Conservation (phyloP, 2,329 filamentous ascomycete genomes). For the Plectosphaerella cucumerina region DNA sequence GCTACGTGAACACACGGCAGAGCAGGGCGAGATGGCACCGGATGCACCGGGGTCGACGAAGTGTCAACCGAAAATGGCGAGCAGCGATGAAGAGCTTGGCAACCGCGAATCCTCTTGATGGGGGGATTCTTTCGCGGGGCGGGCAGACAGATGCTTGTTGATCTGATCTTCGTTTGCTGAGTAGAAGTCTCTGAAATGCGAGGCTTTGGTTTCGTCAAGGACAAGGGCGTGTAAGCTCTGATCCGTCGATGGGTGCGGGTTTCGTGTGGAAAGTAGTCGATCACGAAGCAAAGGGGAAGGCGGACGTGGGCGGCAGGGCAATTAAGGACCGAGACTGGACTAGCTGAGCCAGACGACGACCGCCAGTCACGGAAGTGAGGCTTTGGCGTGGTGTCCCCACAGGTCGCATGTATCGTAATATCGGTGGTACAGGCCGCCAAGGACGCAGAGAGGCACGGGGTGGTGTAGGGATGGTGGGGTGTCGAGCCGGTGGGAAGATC, state of each 20-base stretch:
- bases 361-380: conserved; percentile 15
- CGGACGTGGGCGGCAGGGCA: conserved; percentile 2
- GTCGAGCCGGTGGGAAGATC: neutral
- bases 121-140: too few species aligned
- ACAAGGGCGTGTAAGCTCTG: conserved; percentile 3
- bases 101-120: too few species aligned
- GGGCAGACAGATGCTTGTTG: too few species aligned
- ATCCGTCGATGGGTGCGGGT: neutral
- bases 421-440: neutral
- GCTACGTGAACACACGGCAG: neutral
- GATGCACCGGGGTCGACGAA: too few species aligned
- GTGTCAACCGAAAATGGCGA: too few species aligned
- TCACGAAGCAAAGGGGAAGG: conserved; percentile 3
- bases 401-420: neutral
- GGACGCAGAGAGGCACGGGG: neutral
- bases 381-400: conserved; percentile 13
- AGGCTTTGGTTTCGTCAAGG: neutral
- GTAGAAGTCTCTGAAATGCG: too few species aligned
- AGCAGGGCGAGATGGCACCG: too few species aligned
- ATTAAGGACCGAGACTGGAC: conserved; percentile 13
- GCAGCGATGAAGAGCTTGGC: too few species aligned
- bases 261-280: conserved; percentile 3
- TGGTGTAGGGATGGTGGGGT: neutral
- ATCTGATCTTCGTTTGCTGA: too few species aligned
- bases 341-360: conserved; percentile 8